These are phyloP conservation scores for Candida morakotiae DNA, from an alignment of 805 yeast species.

Conservation along the genomic window DNA sequence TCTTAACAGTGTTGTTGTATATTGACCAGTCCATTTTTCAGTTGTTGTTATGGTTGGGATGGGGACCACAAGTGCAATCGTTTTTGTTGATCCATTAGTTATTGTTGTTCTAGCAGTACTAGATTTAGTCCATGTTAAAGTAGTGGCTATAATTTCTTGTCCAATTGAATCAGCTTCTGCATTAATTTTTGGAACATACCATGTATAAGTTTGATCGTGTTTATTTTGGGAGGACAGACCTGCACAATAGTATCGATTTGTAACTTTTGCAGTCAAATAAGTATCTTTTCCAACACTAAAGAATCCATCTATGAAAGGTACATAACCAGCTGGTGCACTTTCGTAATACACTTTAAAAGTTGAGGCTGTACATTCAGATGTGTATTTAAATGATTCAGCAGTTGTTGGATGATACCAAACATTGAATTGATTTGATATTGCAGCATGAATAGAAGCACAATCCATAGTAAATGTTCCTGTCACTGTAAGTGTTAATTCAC, in stretches of 20 bases:
- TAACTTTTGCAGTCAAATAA: slow-evolving; percentile 1
- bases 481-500: slow-evolving; percentile 18
- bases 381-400: slow-evolving; percentile 3
- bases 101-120: slow-evolving; percentile 17
- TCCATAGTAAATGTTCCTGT: slow-evolving; percentile 12
- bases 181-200: not conserved
- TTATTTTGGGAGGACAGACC: not conserved
- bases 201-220: not conserved
- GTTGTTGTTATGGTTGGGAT: slow-evolving; percentile 14
- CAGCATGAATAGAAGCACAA: slow-evolving; percentile 17
- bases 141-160: slow-evolving; percentile 1
- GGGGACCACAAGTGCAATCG: slow-evolving; percentile 20
- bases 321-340: slow-evolving; percentile 25
- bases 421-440: slow-evolving; percentile 18
- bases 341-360: slow-evolving; percentile 11
- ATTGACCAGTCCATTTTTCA: slow-evolving; percentile 9
- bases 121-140: not conserved
- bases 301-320: slow-evolving; percentile 17
- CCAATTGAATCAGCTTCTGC: not conserved
- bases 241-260: not conserved
- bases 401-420: slow-evolving; percentile 17
- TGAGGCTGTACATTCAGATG: slow-evolving; percentile 14
- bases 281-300: slow-evolving; percentile 1
- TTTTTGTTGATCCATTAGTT: slow-evolving; percentile 15
- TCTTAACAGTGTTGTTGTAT: slow-evolving; percentile 10